Base-by-base conservation (phyloP, 139 green algal genomes). In the Mesostigma viride region DNA sequence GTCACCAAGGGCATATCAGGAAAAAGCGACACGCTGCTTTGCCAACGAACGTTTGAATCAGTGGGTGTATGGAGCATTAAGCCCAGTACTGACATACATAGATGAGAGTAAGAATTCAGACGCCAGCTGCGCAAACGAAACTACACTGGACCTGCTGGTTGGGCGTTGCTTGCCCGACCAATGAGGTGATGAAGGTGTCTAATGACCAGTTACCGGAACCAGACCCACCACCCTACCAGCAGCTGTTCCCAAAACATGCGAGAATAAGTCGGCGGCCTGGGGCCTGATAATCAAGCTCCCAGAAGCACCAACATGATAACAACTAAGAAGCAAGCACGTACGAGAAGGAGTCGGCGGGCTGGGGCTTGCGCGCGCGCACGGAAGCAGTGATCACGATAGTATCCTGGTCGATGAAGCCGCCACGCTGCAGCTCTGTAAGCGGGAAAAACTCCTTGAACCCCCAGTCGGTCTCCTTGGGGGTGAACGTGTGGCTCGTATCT, bases 371-470 rank as follows among this genome's bases (percentile, higher is more conserved):
- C 46, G 76, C 67, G 24, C 59, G 24, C 40, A 78, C 72, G n/a
- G 70, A 67, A 14, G 67, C 79, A 66, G 76, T 77, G 11, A 96
- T 46, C 30, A 71, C 65, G 1, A 94, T 20, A 0, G 40, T 79
- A 47, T 84, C 83, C 61, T 91, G 69, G 22, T 83, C 70, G 11
- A 91, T 1, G 22, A 87, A 89, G 11, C 87, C 91, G 1, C 72
- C 75, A 4, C 56, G 28, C 0, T 78, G 62, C n/a, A 91, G 27
- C n/a, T 95, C 82, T 3, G 32, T 17, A 11, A 91, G 60, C 1
- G 32, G 44, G 14, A 91, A 64, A 67, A 92, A 95, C 22, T 83
- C 51, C 3, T 77, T 89, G 77, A 97, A 98, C 56, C 91, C 90
- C 89, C 89, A 96, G 76, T 95, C 87, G 4, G 72, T 84, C 53